Evolutionary conservation across 352 stramenopile species (phyloP), one percentile per base, ranked within the genome.

Genomic region (Phytopythium helicoides): DNA sequence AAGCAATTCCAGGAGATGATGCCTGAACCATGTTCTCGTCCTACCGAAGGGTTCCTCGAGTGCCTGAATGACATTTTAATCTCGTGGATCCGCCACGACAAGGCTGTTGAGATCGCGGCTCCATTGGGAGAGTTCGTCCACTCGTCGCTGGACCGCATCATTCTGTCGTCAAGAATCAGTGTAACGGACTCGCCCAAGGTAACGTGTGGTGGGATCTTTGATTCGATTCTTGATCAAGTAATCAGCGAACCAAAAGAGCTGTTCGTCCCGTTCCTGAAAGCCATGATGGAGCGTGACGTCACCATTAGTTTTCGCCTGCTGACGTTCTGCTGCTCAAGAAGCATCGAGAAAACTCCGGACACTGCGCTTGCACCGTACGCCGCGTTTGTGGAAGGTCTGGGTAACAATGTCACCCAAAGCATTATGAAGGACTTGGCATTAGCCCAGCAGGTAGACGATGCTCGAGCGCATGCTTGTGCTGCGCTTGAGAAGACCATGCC

Each of bases 31-130:
- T 81, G 68, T 26, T 82, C 70, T 10, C 64, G 73, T 21, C 79
- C 79, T 0, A 83, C 79, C 0, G 79, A 92, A 48, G 78, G 72
- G 21, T 93, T 93, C 44, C 45, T 93, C 18, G 80, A 91, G 56
- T 87, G 74, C 8, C 61, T 92, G 34, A 92, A 92, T 50, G 81
- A 92, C 50, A 87, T 92, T 61, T 60, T 92, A 18, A 89, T 89
- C 59, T 89, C 73, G 26, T 92, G 82, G 82, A 89, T 87, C 60
- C 79, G 80, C 3, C 76, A 88, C 65, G 68, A 86, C 33, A 93
- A 87, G 42, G 78, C 78, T 1, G 63, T 86, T 9, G 80, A 89
- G 44, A 65, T 93, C 10, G 78, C 80, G 35, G 64, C 64, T 12
- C 60, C 72, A 1, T 52, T 92, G 9, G 82, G 82, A 5, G 71